Base-by-base conservation (phyloP, 306 rosid genomes). In the Trichosanthes truncata region DNA sequence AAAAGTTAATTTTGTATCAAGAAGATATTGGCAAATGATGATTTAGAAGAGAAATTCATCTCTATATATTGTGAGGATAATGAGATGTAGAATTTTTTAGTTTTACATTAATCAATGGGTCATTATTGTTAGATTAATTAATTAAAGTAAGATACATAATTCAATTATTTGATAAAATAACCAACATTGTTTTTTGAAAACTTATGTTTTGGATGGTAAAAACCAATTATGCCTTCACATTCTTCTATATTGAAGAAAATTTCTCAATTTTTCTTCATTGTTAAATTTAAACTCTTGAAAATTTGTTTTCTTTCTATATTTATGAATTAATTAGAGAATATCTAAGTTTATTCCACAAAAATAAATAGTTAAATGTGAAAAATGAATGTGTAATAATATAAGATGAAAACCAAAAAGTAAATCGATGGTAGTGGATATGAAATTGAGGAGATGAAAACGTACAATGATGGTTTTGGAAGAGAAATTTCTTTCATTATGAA, bases 381-480 rank as follows among this genome's bases (percentile, higher is more conserved):
- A 36, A 67, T n/a, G 29, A 7, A 67, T 20, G 43, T 9, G 7
- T 9, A 67, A 10, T 67, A 9, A 40, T 36, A 67, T 40, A 67
- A n/a, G 51, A 38, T 9, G 51, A 10, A n/a, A 26, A 61, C 25
- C 11, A 40, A 65, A 40, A 40, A 18, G 29, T 69, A 41, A 69
- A 69, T n/a, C 2, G 49, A 36, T 38, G 74, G 36, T 36, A 46
- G 10, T 25, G 56, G 40, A 40, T 13, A 72, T 72, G 77, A 72
- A 72, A 72, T 45, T 23, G 10, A 72, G 77, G 77, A 72, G 77
- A 26, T 72, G n/a, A 45, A 13, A 72, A 72, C n/a, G n/a, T n/a
- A n/a, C 10, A 72, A 72, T 72, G 77, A 72, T 72, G 38, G 29
- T 71, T 71, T 71, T 43, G 21, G 76, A 71, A 71, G 76, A 71